phyloP scores from a whole-genome alignment of 1,284 basidiomycete species.

The Coniophora puteana region DNA sequence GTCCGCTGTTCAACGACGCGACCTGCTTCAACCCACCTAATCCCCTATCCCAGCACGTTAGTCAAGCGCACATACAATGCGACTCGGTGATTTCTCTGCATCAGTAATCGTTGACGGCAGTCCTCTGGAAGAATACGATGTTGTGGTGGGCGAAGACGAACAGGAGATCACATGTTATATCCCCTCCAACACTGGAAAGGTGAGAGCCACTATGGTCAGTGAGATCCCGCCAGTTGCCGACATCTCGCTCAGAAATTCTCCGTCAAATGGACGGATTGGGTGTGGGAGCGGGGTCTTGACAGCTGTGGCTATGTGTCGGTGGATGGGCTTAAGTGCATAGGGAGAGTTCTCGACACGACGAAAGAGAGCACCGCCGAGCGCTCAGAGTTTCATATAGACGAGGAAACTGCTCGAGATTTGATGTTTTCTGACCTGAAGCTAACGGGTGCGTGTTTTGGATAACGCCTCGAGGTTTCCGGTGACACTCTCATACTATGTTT shows the following conservation, averaged over 20 bases:
- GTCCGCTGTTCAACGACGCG: too few relatives aligned
- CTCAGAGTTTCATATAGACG: too few relatives aligned
- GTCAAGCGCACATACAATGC: too few relatives aligned
- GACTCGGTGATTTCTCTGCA: constrained; percentile 24
- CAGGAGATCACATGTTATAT: constrained; percentile 35
- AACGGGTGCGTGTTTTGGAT: constrained; percentile 24
- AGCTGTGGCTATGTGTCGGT: constrained; percentile 14
- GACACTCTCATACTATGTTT: constrained; percentile 6
- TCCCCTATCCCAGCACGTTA: too few relatives aligned
- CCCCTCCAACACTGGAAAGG: constrained; percentile 34
- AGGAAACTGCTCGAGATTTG: constrained; percentile 15
- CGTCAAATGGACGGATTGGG: constrained; percentile 18
- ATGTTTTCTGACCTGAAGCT: constrained; percentile 27
- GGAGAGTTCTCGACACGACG: constrained; percentile 8
- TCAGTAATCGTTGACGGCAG: constrained; percentile 30
- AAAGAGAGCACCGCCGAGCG: too few relatives aligned
- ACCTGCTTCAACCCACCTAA: too few relatives aligned
- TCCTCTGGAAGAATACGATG: constrained; percentile 23
- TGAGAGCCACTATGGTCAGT: constrained; percentile 12
- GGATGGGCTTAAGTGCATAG: constrained; percentile 14
- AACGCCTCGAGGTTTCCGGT: not conserved
- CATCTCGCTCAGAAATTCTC: constrained; percentile 10
- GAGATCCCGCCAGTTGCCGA: constrained; percentile 8
- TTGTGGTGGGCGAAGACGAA: constrained; percentile 22
- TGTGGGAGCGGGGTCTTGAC: constrained; percentile 6